Evolutionary conservation across 371 early-diverging fungal genomes (phyloP).

Genomic region (Mortierella sp.): DNA sequence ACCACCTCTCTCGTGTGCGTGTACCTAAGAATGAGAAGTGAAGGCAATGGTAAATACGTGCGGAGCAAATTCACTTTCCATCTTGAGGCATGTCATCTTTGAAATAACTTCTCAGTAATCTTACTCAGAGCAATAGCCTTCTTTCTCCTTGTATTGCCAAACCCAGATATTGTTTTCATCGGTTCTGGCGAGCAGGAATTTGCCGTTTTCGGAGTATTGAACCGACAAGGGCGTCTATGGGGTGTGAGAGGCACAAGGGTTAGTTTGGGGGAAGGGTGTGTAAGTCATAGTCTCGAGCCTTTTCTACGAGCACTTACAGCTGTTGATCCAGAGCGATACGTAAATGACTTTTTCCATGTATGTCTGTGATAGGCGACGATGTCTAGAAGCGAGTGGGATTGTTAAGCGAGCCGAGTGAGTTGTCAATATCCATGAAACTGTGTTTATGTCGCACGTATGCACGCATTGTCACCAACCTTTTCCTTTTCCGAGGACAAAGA

Average conservation of each 20-base stretch:
- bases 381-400: conserved; percentile 13
- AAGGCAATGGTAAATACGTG: background rate
- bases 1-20: background rate
- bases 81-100: background rate
- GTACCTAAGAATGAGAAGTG: background rate
- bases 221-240: conserved; percentile 8
- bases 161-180: conserved; percentile 28
- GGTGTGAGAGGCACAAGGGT: background rate
- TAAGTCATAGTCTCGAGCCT: too few species aligned
- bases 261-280: background rate
- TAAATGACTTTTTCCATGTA: conserved; percentile 56
- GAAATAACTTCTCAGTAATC: background rate
- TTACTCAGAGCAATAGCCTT: conserved; percentile 26
- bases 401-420: background rate
- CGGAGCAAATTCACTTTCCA: background rate
- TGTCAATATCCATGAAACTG: background rate
- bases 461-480: conserved; percentile 19
- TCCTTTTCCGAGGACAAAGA: conserved; percentile 46
- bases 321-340: conserved; percentile 35
- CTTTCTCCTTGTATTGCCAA: conserved; percentile 58
- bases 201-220: conserved; percentile 34
- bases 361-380: conserved; percentile 38
- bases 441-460: background rate
- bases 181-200: conserved; percentile 35
- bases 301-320: conserved; percentile 16